Conservation (phyloP, 345 rosid genomes). For the Acer negundo region DNA sequence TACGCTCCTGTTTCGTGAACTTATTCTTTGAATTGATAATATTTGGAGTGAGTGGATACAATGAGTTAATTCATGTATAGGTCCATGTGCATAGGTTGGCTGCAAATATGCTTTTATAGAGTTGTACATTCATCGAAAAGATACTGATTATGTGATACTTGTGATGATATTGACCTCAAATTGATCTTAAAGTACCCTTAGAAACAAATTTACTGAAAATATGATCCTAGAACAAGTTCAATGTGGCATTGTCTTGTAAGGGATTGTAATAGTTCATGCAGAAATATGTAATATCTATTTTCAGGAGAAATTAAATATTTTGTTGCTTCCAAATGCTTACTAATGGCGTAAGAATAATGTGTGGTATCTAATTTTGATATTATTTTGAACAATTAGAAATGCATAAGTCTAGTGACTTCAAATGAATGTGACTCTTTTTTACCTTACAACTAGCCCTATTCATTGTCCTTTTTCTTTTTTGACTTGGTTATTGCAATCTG, state of each 20-base stretch:
- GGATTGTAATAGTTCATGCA: background rate
- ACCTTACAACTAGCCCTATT: background rate
- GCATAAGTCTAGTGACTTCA: background rate
- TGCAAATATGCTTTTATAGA: background rate
- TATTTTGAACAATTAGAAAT: background rate
- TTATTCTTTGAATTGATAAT: background rate
- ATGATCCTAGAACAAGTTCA: background rate
- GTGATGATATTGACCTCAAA: background rate
- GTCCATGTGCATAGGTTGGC: background rate
- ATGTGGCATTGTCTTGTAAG: background rate
- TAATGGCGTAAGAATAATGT: background rate
- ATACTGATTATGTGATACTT: background rate
- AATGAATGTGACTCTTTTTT: background rate
- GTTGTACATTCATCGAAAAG: background rate
- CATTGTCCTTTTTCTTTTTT: background rate
- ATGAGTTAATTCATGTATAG: background rate
- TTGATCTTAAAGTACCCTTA: background rate
- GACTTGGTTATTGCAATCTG: background rate
- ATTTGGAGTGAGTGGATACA: background rate
- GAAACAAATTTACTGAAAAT: background rate
- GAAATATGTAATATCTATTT: background rate
- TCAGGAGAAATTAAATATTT: background rate
- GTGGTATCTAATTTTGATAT: background rate
- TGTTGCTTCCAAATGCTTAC: background rate
- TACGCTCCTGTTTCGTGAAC: background rate